Evolutionary conservation across 805 yeast species (phyloP).

Genomic region (Kluyveromyces siamensis): DNA sequence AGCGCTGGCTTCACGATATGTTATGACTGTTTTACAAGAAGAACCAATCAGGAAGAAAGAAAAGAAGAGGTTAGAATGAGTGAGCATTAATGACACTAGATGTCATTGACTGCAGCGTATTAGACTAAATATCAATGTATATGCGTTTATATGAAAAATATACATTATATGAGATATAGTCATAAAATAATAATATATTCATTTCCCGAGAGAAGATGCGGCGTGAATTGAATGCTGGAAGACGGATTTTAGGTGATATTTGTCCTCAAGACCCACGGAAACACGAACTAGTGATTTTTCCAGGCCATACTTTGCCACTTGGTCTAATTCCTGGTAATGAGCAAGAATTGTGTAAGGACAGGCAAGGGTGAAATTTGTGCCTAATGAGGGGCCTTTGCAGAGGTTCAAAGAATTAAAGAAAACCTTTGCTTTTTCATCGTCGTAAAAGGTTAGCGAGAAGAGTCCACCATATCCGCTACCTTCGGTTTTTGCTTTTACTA

Average conservation of each 20-base stretch:
- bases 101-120: background rate
- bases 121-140: background rate
- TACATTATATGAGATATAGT: background rate
- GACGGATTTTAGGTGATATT: slow-evolving; percentile 41
- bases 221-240: slow-evolving; percentile 44
- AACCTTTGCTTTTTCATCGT: slow-evolving; percentile 53
- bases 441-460: slow-evolving; percentile 61
- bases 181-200: background rate
- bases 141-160: background rate
- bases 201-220: slow-evolving; percentile 7
- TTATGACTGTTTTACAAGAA: background rate
- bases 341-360: slow-evolving; percentile 88
- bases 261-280: slow-evolving; percentile 78
- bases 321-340: slow-evolving; percentile 74
- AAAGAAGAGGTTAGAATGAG: background rate
- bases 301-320: slow-evolving; percentile 73
- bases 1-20: slow-evolving; percentile 1
- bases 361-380: slow-evolving; percentile 73
- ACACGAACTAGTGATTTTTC: slow-evolving; percentile 70
- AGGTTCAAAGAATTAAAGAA: slow-evolving; percentile 52
- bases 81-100: background rate
- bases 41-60: background rate
- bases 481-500: slow-evolving; percentile 42
- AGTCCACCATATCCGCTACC: slow-evolving; percentile 86
- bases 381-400: slow-evolving; percentile 79